These are phyloP conservation scores for Pseudogymnoascus sp. DNA, from an alignment of 2,329 filamentous ascomycete species.

Conservation along the genomic window DNA sequence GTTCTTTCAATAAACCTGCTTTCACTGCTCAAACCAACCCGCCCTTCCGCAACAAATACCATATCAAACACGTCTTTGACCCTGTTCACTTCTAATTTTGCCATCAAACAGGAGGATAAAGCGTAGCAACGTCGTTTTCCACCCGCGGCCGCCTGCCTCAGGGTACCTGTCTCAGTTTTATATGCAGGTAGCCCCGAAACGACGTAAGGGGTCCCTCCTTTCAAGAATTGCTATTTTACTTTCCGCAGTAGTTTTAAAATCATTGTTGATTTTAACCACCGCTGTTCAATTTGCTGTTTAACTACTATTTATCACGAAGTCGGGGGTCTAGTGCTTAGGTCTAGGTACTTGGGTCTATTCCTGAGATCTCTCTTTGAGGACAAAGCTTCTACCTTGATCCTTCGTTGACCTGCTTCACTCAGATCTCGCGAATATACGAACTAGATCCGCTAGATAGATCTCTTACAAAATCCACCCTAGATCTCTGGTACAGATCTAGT, in stretches of 20 bases:
- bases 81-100: background rate
- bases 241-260: background rate
- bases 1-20: background rate
- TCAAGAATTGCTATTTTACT: background rate
- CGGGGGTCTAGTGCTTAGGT: background rate
- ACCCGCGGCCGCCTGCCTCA: background rate
- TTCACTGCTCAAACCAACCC: background rate
- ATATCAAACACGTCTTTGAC: background rate
- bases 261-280: background rate
- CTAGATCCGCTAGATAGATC: background rate
- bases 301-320: background rate
- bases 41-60: background rate
- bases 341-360: too few relatives aligned
- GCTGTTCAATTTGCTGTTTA: background rate
- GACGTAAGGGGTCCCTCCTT: background rate
- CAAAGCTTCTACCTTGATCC: background rate
- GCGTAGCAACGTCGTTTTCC: background rate
- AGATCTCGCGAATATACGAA: background rate
- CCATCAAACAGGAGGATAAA: background rate
- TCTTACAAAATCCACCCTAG: background rate
- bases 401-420: background rate
- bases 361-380: background rate
- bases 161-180: background rate
- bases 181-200: constrained; percentile 2
- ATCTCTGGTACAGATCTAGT: background rate